These are phyloP conservation scores for Coemansia furcata DNA, from an alignment of 192 early-diverging fungal species.

Conservation along the genomic window DNA sequence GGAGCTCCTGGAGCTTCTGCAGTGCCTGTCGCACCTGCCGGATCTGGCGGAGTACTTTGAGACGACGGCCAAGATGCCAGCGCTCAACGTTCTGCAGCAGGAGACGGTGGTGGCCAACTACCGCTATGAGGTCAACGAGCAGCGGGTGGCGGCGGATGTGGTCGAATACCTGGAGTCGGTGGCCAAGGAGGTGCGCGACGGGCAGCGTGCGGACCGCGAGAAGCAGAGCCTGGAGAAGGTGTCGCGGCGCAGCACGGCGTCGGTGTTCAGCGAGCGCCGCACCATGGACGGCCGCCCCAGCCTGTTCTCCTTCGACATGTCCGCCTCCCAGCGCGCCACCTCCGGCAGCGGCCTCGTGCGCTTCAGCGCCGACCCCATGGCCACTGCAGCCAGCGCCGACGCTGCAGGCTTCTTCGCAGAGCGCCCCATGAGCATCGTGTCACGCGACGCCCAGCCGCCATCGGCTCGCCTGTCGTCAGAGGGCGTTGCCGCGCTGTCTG, in stretches of 20 bases:
- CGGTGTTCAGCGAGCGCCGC: slow-evolving; percentile 38
- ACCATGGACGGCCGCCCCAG: slow-evolving; percentile 50
- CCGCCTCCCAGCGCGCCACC: slow-evolving; percentile 17
- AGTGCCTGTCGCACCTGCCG: slow-evolving; percentile 72
- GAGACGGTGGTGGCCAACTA: slow-evolving; percentile 73
- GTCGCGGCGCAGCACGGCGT: slow-evolving; percentile 43
- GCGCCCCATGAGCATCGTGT: slow-evolving; percentile 7
- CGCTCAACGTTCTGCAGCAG: slow-evolving; percentile 71
- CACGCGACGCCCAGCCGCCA: slow-evolving; percentile 7
- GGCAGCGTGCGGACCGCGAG: slow-evolving; percentile 43
- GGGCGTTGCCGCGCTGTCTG: slow-evolving; percentile 3
- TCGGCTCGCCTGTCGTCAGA: slow-evolving; percentile 27
- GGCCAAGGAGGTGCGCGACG: slow-evolving; percentile 65
- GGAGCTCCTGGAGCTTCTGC: slow-evolving; percentile 79
- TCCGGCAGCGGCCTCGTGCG: slow-evolving; percentile 32
- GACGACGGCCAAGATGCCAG: slow-evolving; percentile 63
- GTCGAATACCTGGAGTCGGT: slow-evolving; percentile 71
- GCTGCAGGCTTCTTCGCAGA: slow-evolving; percentile 12
- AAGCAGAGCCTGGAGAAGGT: slow-evolving; percentile 36
- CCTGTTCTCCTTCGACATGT: slow-evolving; percentile 41
- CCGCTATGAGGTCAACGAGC: slow-evolving; percentile 86
- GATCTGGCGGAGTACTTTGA: slow-evolving; percentile 75
- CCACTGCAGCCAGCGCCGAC: slow-evolving; percentile 1
- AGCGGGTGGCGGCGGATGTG: slow-evolving; percentile 66
- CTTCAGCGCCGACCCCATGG: slow-evolving; percentile 21